Evolutionary conservation across 1,139 yeast genomes (phyloP), one percentile per base, ranked within the genome.

Genomic region (Pichia sp.): DNA sequence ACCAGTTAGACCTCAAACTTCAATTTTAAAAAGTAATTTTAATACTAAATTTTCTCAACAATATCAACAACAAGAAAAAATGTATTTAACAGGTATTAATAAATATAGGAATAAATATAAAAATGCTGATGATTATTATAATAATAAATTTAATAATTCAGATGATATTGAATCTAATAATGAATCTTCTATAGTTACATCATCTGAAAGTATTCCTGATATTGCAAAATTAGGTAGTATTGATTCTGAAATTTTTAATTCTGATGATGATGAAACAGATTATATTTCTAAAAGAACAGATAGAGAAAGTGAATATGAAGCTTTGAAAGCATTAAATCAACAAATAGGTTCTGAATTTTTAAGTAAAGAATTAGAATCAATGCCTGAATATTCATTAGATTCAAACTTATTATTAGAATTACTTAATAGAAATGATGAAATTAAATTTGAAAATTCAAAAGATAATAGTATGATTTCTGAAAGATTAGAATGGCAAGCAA

Each of bases 401-500:
- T 64, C 70, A 3, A 63, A 61, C 42, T 67, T 69, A 35, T 63
- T 68, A 46, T 60, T 70, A 38, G 69, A 75, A 28, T 66, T 70
- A 39, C 57, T 75, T 37, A 65, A 67, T 46, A 66, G 67, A 33
- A 61, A 59, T 42, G 64, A 59, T 35, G 65, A 61, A 42, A 58
- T 60, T 20, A 63, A 60, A 35, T 42, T 61, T 16, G 53, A 55
- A 35, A 49, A 58, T 39, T 71, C 73, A 37, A 67, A 66, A 32
- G 71, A 76, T 44, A 86, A 82, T 54, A 84, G 86, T 2, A 74
- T 76, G 24, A 80, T 87, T 23, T 63, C 81, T 28, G 97, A 89
- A 61, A 70, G 98, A 41, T 70, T 90, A 27, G 97, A 90, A 65
- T 92, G 98, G 98, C 97, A 92, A 62, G 79, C 94, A 0, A 87